A percentile compares a stretch with the other conserved stretches of the same genome.
These are phyloP conservation scores for Knoxdaviesia proteae DNA, from an alignment of 2,329 filamentous ascomycete species.

Conservation along the genomic window DNA sequence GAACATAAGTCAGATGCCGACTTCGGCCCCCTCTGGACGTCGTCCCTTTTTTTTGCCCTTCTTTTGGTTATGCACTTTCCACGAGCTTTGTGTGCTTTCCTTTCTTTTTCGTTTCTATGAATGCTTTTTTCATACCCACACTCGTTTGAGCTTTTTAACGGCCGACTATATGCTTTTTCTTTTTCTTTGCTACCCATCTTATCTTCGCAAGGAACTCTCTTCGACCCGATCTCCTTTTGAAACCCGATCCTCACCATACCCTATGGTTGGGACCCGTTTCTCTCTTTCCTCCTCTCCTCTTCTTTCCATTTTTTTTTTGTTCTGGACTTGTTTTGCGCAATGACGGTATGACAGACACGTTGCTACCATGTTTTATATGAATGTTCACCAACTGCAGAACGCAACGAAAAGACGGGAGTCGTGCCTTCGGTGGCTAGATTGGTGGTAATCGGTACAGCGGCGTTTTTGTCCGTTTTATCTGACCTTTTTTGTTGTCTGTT, in stretches of 20 bases:
- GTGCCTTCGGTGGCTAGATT: too few species aligned
- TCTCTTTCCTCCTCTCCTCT: background rate
- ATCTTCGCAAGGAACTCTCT: constrained; percentile 1
- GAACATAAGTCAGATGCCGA: too few species aligned
- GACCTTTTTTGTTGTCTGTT: background rate
- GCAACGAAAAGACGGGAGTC: too few species aligned
- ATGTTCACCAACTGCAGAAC: background rate
- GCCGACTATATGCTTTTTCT: background rate
- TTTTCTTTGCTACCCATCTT: background rate
- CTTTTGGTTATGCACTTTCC: background rate
- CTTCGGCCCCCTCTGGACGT: background rate
- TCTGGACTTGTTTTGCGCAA: background rate
- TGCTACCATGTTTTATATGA: background rate
- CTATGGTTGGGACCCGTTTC: background rate
- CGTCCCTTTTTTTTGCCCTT: background rate
- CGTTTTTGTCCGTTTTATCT: background rate
- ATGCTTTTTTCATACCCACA: background rate
- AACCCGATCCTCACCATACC: background rate
- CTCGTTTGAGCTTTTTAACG: constrained; percentile 1
- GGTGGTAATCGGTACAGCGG: too few species aligned
- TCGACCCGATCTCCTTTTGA: background rate
- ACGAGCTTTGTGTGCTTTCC: background rate
- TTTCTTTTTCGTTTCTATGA: background rate
- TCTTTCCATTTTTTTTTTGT: background rate
- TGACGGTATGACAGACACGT: background rate